These are phyloP conservation scores for Acanthamoeba sp. DNA, from an alignment of 208 protist species.

Conservation along the genomic window DNA sequence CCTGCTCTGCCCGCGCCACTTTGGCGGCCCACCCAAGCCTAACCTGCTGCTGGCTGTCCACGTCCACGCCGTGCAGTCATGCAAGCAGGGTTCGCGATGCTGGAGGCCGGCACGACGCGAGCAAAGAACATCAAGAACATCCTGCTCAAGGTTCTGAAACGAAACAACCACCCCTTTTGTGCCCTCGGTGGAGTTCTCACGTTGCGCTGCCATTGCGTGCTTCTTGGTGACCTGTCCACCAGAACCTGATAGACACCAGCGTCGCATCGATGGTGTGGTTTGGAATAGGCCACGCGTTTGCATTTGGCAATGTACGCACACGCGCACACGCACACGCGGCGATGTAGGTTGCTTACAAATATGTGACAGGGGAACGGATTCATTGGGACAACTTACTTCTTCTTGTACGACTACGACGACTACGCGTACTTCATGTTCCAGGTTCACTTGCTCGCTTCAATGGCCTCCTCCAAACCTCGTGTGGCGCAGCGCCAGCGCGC, in stretches of 20 bases:
- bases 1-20: too few relatives aligned
- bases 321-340: background rate
- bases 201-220: background rate
- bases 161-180: background rate
- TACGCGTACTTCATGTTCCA: slow-evolving; percentile 49
- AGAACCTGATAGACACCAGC: slow-evolving; percentile 53
- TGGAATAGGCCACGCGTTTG: slow-evolving; percentile 58
- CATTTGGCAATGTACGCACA: slow-evolving; percentile 51
- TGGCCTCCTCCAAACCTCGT: background rate
- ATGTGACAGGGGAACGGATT: background rate
- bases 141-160: slow-evolving; percentile 14
- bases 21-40: too few relatives aligned
- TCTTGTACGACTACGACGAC: slow-evolving; percentile 54
- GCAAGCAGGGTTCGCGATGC: slow-evolving; percentile 64
- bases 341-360: background rate
- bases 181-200: too few relatives aligned
- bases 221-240: background rate
- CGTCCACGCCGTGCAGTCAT: background rate
- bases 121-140: slow-evolving; percentile 75
- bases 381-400: slow-evolving; percentile 53
- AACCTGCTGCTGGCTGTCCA: background rate
- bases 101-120: slow-evolving; percentile 68
- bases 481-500: background rate
- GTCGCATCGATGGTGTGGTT: slow-evolving; percentile 54
- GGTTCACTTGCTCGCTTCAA: background rate